A percentile compares a stretch with the other conserved stretches of the same genome.
phyloP scores from a whole-genome alignment of 805 yeast genomes.

The Komagataella ulmi region DNA sequence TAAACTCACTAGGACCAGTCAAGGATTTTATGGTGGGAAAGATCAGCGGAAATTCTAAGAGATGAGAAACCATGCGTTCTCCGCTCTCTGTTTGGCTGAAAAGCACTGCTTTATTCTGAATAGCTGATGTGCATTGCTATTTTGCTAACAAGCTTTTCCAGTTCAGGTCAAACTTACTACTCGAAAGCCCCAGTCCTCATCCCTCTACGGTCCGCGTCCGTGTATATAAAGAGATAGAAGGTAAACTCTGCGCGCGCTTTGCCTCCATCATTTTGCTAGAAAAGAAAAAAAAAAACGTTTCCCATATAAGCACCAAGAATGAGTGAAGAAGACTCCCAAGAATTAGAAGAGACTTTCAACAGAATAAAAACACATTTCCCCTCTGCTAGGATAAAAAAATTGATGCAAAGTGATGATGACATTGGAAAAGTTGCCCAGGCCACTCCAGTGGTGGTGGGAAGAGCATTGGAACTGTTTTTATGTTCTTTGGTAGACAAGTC shows the following conservation, averaged over 20 bases:
- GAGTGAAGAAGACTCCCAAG: slow-evolving; percentile 6
- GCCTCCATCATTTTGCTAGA: slow-evolving; percentile 1
- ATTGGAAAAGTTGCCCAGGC: slow-evolving; percentile 98
- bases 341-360: slow-evolving; percentile 19
- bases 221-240: background rate
- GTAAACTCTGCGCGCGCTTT: background rate
- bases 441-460: slow-evolving; percentile 94
- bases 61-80: background rate
- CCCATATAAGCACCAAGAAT: background rate
- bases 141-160: background rate
- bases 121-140: background rate
- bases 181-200: background rate
- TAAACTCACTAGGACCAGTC: slow-evolving; percentile 49
- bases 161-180: background rate
- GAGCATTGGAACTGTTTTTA: slow-evolving; percentile 87
- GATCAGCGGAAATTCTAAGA: slow-evolving; percentile 13
- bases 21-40: slow-evolving; percentile 59
- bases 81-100: background rate
- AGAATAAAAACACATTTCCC: slow-evolving; percentile 75
- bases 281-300: slow-evolving; percentile 3
- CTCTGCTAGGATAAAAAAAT: slow-evolving; percentile 86
- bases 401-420: slow-evolving; percentile 97
- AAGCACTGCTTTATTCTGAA: background rate
- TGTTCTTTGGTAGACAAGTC: slow-evolving; percentile 81
- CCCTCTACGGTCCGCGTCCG: background rate